Evolutionary conservation across 768 basidiomycete species (phyloP).

Genomic region (Mycena epipterygia): DNA sequence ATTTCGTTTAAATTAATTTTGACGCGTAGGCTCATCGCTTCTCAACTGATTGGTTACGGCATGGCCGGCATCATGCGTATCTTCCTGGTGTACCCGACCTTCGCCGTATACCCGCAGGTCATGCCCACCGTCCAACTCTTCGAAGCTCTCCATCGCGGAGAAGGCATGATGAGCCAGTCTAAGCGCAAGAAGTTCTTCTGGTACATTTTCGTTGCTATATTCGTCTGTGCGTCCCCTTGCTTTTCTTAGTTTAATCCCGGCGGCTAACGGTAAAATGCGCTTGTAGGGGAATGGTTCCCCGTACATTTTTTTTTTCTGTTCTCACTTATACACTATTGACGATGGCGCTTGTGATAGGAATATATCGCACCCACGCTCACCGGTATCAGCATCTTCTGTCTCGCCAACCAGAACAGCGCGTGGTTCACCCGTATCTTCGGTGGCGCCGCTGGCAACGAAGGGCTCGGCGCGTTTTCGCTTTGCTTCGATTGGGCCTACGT

Average conservation of each 20-base stretch:
- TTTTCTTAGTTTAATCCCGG: too few species aligned
- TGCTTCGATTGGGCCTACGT: slow-evolving; percentile 71
- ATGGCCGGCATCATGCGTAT: slow-evolving; percentile 53
- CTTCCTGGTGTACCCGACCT: slow-evolving; percentile 65
- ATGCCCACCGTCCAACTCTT: slow-evolving; percentile 58
- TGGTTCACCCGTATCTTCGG: slow-evolving; percentile 63
- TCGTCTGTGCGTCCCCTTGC: too few species aligned
- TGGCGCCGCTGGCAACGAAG: slow-evolving; percentile 67
- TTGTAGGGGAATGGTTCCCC: slow-evolving; percentile 53
- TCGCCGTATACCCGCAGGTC: slow-evolving; percentile 56
- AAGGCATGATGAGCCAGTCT: slow-evolving; percentile 53
- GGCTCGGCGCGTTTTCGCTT: slow-evolving; percentile 65
- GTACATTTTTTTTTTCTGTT: slow-evolving; percentile 36
- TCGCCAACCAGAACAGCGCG: slow-evolving; percentile 54
- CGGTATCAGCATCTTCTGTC: slow-evolving; percentile 61
- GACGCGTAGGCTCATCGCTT: slow-evolving; percentile 46
- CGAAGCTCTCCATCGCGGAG: slow-evolving; percentile 57
- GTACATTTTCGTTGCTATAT: slow-evolving; percentile 55
- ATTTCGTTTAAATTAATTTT: slow-evolving; percentile 2
- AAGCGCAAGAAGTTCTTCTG: slow-evolving; percentile 64
- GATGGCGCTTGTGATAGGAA: slow-evolving; percentile 13
- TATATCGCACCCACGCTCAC: slow-evolving; percentile 50
- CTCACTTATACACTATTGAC: not conserved
- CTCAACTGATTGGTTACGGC: slow-evolving; percentile 56
- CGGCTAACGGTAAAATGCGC: too few species aligned